Base-by-base conservation (phyloP, 2,329 filamentous ascomycete species). In the Esteya vermicola region DNA sequence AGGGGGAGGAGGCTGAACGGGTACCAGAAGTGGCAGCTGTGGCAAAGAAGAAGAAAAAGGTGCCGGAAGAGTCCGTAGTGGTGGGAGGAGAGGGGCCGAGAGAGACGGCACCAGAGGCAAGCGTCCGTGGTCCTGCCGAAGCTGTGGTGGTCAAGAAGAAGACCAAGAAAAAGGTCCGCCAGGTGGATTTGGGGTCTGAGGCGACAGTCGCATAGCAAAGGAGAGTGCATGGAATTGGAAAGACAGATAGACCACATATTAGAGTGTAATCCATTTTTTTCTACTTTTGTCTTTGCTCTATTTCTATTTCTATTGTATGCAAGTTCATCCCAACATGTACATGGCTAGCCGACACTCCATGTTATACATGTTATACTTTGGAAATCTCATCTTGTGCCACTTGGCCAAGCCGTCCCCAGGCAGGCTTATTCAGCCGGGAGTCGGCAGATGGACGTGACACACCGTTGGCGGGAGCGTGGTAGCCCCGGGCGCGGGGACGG, bases 401-500 rank as follows among this genome's bases (percentile, higher is more conserved):
- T n/a, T n/a, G n/a, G n/a, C n/a, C n/a, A n/a, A 52, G 49, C 1
- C 47, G 70, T 33, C 72, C 72, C 66, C 79, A 93, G 1, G 72
- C 68, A 12, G 75, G 67, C 28, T 72, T 67, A 54, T 88, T 86
- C 49, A 78, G 79, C 56, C 22, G 42, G 10, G 69, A 81, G 22
- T 72, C 68, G 36, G 77, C 71, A 8, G 71, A 70, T 0, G 5
- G 4, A 4, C 28, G 10, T 14, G 14, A 14, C 6, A 16, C 26
- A 16, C 74, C 78, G 36, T 77, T 71, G 38, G 75, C 74, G 57
- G 82, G 85, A 57, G 79, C 82, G 53, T 93, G 82, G 52, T 93
- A 93, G 2, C 86, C 86, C 51, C 86, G 70, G 27, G 82, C 68
- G 56, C 85, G 71, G 9, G 91, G 91, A 9, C 88, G 77, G 51